Conservation (phyloP, 345 rosid species). For the Populus ilicifolia region DNA sequence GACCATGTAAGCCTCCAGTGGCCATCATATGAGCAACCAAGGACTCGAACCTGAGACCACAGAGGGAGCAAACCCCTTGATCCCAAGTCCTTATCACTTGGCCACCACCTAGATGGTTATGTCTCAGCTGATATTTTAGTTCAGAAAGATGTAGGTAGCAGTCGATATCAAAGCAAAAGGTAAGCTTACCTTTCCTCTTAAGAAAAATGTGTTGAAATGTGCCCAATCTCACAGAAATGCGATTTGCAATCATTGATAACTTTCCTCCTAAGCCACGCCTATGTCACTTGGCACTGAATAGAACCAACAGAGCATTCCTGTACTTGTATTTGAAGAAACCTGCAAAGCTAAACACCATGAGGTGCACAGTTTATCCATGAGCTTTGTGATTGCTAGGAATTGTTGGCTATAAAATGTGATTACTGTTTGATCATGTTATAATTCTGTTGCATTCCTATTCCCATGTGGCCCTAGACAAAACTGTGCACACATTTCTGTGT, state of each 20-base stretch:
- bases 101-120: too few species aligned
- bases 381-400: not conserved
- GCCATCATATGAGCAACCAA: too few species aligned
- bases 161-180: not conserved
- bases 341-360: not conserved
- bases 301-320: not conserved
- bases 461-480: not conserved
- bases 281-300: not conserved
- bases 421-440: not conserved
- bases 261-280: conserved; percentile 24
- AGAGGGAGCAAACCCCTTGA: too few species aligned
- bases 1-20: too few species aligned
- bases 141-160: not conserved
- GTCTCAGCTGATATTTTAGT: not conserved
- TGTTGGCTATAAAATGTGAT: not conserved
- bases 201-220: not conserved
- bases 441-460: not conserved
- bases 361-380: not conserved
- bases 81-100: too few species aligned
- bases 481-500: not conserved
- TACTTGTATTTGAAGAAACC: conserved; percentile 2
- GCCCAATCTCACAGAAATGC: not conserved
- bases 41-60: too few species aligned
- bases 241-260: not conserved
- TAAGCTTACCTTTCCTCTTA: not conserved